A percentile compares a stretch with the other conserved stretches of the same genome.
These are phyloP conservation scores for Russula compacta DNA, from an alignment of 768 basidiomycete species.

Conservation along the genomic window DNA sequence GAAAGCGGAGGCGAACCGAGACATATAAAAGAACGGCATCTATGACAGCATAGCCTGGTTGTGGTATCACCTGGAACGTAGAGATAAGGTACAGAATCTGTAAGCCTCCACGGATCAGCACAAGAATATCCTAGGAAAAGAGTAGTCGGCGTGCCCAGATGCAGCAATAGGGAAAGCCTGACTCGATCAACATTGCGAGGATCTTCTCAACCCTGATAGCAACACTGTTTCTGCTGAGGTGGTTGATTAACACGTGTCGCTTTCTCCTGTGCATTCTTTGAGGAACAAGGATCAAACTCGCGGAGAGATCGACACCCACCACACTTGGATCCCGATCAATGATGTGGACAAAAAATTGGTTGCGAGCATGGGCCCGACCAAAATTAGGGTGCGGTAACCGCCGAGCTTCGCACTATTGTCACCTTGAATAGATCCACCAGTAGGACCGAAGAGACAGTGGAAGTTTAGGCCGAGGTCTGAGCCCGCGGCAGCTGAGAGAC, in stretches of 20 bases:
- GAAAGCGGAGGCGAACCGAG: background rate
- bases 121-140: background rate
- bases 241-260: background rate
- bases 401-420: background rate
- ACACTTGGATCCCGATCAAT: conserved; percentile 7
- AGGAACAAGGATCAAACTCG: background rate
- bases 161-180: conserved; percentile 10
- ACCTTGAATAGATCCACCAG: background rate
- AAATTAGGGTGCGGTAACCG: background rate
- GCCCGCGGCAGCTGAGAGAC: background rate
- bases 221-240: background rate
- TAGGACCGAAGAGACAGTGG: background rate
- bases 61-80: background rate
- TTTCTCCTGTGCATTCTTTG: conserved; percentile 3
- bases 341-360: conserved; percentile 8
- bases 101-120: background rate
- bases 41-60: conserved; percentile 4
- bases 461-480: conserved; percentile 2
- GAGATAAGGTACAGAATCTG: conserved; percentile 10
- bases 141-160: background rate
- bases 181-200: conserved; percentile 8
- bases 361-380: conserved; percentile 5
- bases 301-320: background rate
- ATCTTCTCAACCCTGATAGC: conserved; percentile 1
- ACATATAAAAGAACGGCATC: conserved; percentile 5